These are phyloP conservation scores for Irpex rosettiformis DNA, from an alignment of 1,284 basidiomycete species.

Conservation along the genomic window DNA sequence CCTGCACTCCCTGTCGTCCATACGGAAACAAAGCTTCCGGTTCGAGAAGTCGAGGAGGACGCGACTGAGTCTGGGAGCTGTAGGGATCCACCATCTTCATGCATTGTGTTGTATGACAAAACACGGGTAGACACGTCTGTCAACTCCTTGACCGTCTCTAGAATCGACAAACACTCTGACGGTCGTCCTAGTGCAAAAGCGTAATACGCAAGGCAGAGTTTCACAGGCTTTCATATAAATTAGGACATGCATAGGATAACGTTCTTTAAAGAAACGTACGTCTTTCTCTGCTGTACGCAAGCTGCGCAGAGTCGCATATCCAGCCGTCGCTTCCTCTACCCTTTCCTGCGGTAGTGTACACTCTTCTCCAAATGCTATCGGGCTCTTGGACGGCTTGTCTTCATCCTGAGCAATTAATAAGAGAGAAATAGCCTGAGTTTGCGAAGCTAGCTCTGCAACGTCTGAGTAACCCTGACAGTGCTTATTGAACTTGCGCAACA, in stretches of 20 bases:
- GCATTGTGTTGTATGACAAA: conserved; percentile 39
- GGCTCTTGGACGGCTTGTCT: conserved; percentile 34
- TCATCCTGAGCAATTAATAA: conserved; percentile 46
- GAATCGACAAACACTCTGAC: conserved; percentile 56
- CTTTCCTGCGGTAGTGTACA: conserved; percentile 52
- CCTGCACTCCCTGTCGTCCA: conserved; percentile 28
- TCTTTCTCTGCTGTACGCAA: conserved; percentile 53
- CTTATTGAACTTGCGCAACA: conserved; percentile 87
- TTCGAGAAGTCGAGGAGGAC: conserved; percentile 43
- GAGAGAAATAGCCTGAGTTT: conserved; percentile 62
- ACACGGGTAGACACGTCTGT: conserved; percentile 48
- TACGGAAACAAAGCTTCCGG: conserved; percentile 44
- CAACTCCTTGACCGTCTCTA: conserved; percentile 54
- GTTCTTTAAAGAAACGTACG: conserved; percentile 44
- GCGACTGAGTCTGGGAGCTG: conserved; percentile 24
- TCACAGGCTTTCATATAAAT: conserved; percentile 43
- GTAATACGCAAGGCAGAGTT: conserved; percentile 70
- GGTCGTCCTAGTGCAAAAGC: conserved; percentile 71
- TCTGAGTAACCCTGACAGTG: conserved; percentile 65
- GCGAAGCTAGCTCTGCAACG: conserved; percentile 62
- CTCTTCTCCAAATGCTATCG: conserved; percentile 49
- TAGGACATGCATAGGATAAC: conserved; percentile 9
- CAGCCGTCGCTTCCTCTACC: conserved; percentile 46
- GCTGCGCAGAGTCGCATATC: conserved; percentile 49
- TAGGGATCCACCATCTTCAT: conserved; percentile 37